Conservation (phyloP, 768 basidiomycete species). For the Sutorius australiensis region DNA sequence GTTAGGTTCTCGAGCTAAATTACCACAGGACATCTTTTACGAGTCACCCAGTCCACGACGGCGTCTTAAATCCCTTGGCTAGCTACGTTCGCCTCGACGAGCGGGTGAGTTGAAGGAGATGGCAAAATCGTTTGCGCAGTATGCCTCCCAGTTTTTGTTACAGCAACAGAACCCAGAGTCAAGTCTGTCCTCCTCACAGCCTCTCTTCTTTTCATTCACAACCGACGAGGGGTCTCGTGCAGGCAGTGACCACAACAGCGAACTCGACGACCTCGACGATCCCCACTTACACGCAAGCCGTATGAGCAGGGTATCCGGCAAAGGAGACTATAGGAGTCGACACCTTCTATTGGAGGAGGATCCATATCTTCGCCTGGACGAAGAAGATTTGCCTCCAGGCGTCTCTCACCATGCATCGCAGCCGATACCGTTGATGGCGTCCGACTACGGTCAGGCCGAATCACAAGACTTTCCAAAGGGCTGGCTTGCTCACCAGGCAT, state of each 20-base stretch:
- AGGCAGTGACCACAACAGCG: slow-evolving; percentile 44
- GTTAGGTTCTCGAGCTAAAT: slow-evolving; percentile 18
- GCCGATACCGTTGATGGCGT: slow-evolving; percentile 37
- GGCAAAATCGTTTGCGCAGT: slow-evolving; percentile 74
- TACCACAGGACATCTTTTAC: slow-evolving; percentile 14
- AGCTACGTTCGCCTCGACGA: slow-evolving; percentile 16
- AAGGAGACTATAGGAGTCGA: slow-evolving; percentile 27
- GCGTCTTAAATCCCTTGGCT: slow-evolving; percentile 2
- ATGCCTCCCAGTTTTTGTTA: slow-evolving; percentile 78
- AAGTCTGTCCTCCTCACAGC: slow-evolving; percentile 61
- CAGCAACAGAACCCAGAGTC: slow-evolving; percentile 51
- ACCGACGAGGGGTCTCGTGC: slow-evolving; percentile 63
- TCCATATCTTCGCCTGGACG: slow-evolving; percentile 74
- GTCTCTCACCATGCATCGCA: slow-evolving; percentile 34
- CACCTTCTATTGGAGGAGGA: slow-evolving; percentile 52
- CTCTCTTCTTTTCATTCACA: slow-evolving; percentile 86
- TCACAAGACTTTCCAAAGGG: slow-evolving; percentile 45
- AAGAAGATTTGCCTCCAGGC: slow-evolving; percentile 50
- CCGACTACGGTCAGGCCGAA: slow-evolving; percentile 31
- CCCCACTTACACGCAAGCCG: slow-evolving; percentile 55
- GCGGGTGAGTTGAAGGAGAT: slow-evolving; percentile 29
- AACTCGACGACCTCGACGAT: slow-evolving; percentile 73
- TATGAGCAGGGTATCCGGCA: slow-evolving; percentile 32
- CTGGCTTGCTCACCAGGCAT: slow-evolving; percentile 76
- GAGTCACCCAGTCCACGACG: slow-evolving; percentile 13